Evolutionary conservation across 805 yeast species (phyloP).

Genomic region (Wickerhamiella azymoides): DNA sequence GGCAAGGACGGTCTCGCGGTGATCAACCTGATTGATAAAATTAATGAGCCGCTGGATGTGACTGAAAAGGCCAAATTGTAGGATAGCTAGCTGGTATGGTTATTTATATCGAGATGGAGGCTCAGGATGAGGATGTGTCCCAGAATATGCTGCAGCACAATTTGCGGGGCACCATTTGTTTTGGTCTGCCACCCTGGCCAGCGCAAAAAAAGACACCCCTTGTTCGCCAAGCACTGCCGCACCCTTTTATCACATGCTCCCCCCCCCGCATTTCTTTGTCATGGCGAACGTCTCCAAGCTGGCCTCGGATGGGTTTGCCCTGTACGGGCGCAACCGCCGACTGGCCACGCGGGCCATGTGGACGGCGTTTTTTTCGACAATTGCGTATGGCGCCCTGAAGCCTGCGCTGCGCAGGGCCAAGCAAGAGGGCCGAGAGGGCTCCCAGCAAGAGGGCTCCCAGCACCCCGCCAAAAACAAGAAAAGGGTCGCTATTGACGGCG

Average conservation of each 20-base stretch:
- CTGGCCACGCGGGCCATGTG: constrained; percentile 16
- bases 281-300: constrained; percentile 9
- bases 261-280: constrained; percentile 9
- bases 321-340: constrained; percentile 13
- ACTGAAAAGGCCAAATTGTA: neutral
- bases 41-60: constrained; percentile 5
- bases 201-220: too few relatives aligned
- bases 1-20: constrained; percentile 31
- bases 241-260: constrained; percentile 8
- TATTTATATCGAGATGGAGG: too few relatives aligned
- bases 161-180: too few relatives aligned
- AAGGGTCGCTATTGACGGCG: constrained; percentile 23
- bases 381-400: neutral
- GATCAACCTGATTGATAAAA: constrained; percentile 20
- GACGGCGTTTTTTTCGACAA: constrained; percentile 10
- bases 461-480: constrained; percentile 7
- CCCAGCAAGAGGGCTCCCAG: too few relatives aligned
- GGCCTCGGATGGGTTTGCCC: constrained; percentile 2
- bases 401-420: neutral
- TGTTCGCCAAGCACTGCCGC: too few relatives aligned
- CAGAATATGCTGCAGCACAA: too few relatives aligned
- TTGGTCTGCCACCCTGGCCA: too few relatives aligned
- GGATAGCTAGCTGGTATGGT: neutral
- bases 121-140: too few relatives aligned
- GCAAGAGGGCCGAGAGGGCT: too few relatives aligned